Evolutionary conservation across 2,329 filamentous ascomycete genomes (phyloP).

Genomic region (Fusarium cyanostomum): DNA sequence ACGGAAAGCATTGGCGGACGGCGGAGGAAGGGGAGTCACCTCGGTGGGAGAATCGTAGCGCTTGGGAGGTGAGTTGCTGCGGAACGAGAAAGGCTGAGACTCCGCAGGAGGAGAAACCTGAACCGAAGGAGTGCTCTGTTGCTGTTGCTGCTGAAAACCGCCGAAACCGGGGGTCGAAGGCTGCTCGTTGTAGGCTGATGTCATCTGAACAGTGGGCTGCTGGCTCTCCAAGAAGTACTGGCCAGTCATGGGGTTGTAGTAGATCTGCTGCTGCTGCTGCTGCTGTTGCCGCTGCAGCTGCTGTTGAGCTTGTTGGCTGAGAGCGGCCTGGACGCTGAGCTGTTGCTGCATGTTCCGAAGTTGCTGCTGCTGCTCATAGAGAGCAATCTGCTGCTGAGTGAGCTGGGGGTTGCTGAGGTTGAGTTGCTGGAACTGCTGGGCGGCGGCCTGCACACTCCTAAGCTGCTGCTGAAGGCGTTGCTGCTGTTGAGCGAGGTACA

Average conservation of each 20-base stretch:
- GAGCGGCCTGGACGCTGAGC: slow-evolving; percentile 49
- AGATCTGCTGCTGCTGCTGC: slow-evolving; percentile 74
- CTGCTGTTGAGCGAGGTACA: slow-evolving; percentile 93
- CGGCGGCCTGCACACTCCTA: slow-evolving; percentile 81
- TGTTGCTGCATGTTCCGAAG: slow-evolving; percentile 54
- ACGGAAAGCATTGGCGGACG: slow-evolving; percentile 91
- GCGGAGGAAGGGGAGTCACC: slow-evolving; percentile 78
- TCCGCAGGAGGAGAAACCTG: slow-evolving; percentile 84
- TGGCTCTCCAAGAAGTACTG: slow-evolving; percentile 83
- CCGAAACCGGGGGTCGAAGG: slow-evolving; percentile 50
- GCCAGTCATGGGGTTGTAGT: slow-evolving; percentile 87
- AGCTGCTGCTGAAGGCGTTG: slow-evolving; percentile 95
- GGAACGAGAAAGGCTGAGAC: slow-evolving; percentile 59
- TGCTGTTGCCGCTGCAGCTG: slow-evolving; percentile 63
- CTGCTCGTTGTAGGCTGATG: slow-evolving; percentile 56
- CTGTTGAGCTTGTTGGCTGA: slow-evolving; percentile 44
- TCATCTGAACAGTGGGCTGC: slow-evolving; percentile 55
- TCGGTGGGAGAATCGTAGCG: slow-evolving; percentile 76
- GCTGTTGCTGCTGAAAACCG: slow-evolving; percentile 53
- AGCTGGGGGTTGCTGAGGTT: slow-evolving; percentile 67
- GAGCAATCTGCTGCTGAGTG: slow-evolving; percentile 58
- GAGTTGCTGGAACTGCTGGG: slow-evolving; percentile 83
- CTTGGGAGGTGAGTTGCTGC: slow-evolving; percentile 74
- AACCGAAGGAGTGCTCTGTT: slow-evolving; percentile 72
- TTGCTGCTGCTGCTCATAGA: slow-evolving; percentile 57